phyloP scores from a whole-genome alignment of 768 basidiomycete species.

The Auricularia cornea region DNA sequence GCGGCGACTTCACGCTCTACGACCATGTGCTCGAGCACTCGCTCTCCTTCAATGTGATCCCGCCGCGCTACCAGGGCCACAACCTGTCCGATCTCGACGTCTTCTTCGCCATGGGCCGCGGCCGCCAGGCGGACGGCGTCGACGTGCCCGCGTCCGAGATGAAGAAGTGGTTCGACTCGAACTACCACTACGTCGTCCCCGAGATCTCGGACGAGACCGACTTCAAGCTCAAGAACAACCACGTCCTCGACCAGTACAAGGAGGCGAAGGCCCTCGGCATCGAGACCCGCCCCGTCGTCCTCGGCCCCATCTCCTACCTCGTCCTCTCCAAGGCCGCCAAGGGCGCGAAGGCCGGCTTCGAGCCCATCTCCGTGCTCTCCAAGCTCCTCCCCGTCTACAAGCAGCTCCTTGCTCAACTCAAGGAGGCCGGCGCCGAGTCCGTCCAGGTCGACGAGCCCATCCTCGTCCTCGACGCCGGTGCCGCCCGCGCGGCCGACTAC shows the following conservation, averaged over 20 bases:
- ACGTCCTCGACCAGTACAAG: conserved; percentile 86
- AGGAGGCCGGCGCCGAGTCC: conserved; percentile 85
- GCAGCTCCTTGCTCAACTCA: conserved; percentile 82
- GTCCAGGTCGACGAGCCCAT: conserved; percentile 98
- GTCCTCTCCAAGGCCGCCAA: conserved; percentile 86
- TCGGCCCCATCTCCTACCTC: conserved; percentile 95
- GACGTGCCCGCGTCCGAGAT: conserved; percentile 97
- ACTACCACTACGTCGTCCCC: conserved; percentile 98
- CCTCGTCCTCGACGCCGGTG: conserved; percentile 84
- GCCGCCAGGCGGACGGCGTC: conserved; percentile 87
- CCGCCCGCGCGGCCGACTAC: conserved; percentile 71
- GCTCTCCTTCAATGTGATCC: conserved; percentile 92
- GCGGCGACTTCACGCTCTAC: conserved; percentile 97
- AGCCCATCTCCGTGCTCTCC: conserved; percentile 83
- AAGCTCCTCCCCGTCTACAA: conserved; percentile 89
- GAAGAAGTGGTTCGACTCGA: conserved; percentile 99
- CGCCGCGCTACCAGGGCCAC: conserved; percentile 83
- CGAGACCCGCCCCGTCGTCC: conserved; percentile 86
- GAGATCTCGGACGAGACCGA: conserved; percentile 85
- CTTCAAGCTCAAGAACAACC: conserved; percentile 95
- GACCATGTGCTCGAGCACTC: conserved; percentile 99
- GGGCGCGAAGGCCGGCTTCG: conserved; percentile 73
- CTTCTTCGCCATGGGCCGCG: conserved; percentile 99
- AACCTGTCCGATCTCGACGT: conserved; percentile 85
- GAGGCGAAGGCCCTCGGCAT: conserved; percentile 90